These are phyloP conservation scores for Monilinia aucupariae DNA, from an alignment of 2,329 filamentous ascomycete species.

Conservation along the genomic window DNA sequence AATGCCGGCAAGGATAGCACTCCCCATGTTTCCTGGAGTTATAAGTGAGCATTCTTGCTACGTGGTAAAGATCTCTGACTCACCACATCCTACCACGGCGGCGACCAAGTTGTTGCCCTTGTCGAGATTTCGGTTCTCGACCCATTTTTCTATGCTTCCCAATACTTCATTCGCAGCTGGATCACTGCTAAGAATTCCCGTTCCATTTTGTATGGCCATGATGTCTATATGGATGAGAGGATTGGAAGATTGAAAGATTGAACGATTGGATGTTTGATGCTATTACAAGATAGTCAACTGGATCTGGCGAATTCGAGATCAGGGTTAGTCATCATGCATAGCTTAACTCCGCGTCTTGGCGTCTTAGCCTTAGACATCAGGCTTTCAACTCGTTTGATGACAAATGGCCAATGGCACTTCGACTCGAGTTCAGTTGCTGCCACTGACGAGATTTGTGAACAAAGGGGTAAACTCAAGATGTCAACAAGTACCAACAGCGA, in stretches of 20 bases:
- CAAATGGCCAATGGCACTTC: no score
- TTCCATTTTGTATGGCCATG: neutral
- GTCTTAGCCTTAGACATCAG: no score
- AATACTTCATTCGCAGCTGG: neutral
- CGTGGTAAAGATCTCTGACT: neutral
- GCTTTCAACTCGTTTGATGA: no score
- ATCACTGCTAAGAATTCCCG: neutral
- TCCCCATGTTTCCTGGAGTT: constrained; percentile 13
- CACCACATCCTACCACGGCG: constrained; percentile 16
- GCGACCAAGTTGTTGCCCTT: constrained; percentile 5
- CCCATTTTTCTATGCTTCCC: constrained; percentile 4
- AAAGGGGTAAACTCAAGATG: no score
- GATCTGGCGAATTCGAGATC: no score
- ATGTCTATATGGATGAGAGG: neutral
- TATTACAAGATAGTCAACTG: neutral
- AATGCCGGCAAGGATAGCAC: constrained; percentile 12
- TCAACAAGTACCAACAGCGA: no score
- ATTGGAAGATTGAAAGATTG: neutral
- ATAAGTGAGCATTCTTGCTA: neutral
- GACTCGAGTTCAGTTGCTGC: no score
- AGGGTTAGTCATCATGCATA: no score
- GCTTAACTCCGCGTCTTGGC: no score
- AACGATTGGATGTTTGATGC: neutral
- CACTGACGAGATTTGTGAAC: no score
- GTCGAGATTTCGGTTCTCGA: neutral